Base-by-base conservation (phyloP, 805 yeast genomes). In the Priceomyces haplophilus region DNA sequence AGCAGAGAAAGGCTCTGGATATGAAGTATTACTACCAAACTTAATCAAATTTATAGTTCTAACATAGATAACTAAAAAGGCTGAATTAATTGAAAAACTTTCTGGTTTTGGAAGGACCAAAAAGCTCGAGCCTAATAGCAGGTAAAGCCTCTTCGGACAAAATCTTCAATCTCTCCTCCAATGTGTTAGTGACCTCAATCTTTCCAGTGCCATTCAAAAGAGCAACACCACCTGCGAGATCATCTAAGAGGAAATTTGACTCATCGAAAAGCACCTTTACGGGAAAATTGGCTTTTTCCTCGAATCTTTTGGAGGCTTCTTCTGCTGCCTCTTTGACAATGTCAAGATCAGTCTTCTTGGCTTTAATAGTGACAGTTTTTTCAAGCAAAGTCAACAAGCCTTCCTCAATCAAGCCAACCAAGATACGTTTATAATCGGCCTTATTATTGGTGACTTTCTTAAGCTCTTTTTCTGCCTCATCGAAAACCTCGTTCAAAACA, bases 141-240 rank as follows among this genome's bases (percentile, higher is more conserved):
- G 99, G 99, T 53, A 93, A 79, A 6, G 96, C 85, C 57, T 82
- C 87, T 62, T 86, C 85, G 30, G 85, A 78, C 56, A 93, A 76
- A 48, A 93, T 69, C 56, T 83, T 78, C 59, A 93, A 80, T 71
- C 99, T 87, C 74, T 90, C 97, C 58, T 89, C 97, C 58, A 93
- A 77, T 37, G 99, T 90, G 73, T 93, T 93, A 69, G 87, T 76
- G 43, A 93, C 88, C 55, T 85, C 90, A 52, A 93, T 89, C 69
- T 85, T 88, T 42, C 95, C 95, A 34, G 78, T 64, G 29, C 78
- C 77, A 60, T 85, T 86, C 43, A 77, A 64, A 37, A 88, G 75
- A 37, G 88, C 65, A 31, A 82, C 88, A 61, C 99, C 99, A 50
- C 99, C 99, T 30, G 91, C 82, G 49, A 72, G 59, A 38, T 80